Evolutionary conservation across 2,329 filamentous ascomycete species (phyloP), one percentile per base, ranked within the genome.

Genomic region (Mariannaea sp.): DNA sequence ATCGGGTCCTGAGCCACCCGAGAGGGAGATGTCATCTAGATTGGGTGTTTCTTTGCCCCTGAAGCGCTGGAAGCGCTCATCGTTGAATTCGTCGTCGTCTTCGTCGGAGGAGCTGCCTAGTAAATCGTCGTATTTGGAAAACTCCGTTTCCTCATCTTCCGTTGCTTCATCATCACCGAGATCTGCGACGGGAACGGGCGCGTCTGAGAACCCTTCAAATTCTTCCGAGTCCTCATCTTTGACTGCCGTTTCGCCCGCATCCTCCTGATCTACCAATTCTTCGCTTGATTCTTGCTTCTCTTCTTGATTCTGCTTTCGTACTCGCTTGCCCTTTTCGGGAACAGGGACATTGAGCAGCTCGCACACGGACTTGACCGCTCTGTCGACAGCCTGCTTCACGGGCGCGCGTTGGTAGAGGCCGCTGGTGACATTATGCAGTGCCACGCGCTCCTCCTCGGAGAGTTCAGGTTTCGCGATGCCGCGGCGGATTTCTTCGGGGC

Each of bases 391-490:
- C 43, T 77, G 73, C 58, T 76, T 78, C 47, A 84, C 80, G 24
- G 77, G 73, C 5, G 75, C 74, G 46, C 76, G 72, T 53, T 80
- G 83, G 65, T 78, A 84, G 3, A 85, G 70, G 7, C 75, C 76
- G 54, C 82, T 85, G 20, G 82, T 84, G 45, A 85, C 81, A 64
- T 84, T 84, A 62, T 85, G 82, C 20, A 84, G 69, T 3, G 79
- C 75, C 1, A 68, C 59, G 46, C 71, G 73, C 61, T 84, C 79
- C 45, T 83, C 80, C 36, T 80, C 78, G 2, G 77, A 73, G 3
- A 84, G 66, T 1, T 79, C 71, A 3, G 79, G 77, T 57, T 80
- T 82, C 13, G 79, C 71, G 0, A 81, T 67, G 20, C 76, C 74
- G 13, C 65, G 69, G 48, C 74, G 77, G 32, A 84, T 70, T 14